Base-by-base conservation (phyloP, 1,284 basidiomycete species). In the Sphagnurus paluster region DNA sequence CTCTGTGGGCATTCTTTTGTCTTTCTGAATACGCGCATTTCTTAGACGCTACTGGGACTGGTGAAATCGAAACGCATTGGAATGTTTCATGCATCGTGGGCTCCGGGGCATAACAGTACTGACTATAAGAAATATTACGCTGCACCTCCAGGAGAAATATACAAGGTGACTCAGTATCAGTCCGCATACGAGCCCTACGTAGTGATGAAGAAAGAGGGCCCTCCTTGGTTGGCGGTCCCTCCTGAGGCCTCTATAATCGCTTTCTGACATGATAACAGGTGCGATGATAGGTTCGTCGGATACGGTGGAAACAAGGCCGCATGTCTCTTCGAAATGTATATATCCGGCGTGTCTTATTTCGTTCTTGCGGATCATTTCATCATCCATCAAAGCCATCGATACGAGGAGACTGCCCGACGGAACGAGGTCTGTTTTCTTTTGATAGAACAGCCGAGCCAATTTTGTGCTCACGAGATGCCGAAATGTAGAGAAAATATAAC, bases 271-370 rank as follows among this genome's bases (percentile, higher is more conserved):
- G 30, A 24, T 6, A 7, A 24, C 46, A 74, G 71, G 87, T 93
- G 90, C 58, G 90, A 93, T 58, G 90, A 92, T 60, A 79, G 90
- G n/a, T 93, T 93, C 58, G 77, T 90, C 38, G 90, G 90, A 1
- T 93, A 93, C 61, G 90, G 90, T 4, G 75, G 72, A 1, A 77
- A 77, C 60, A 77, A 77, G 52, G 75, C 75, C 8, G 74, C 75
- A 3, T 76, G 75, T 49, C 65, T 75, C 17, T 76, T 73, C 52
- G 75, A 75, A 56, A 75, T 76, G 74, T 76, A 75, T 55, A 61
- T 76, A 2, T 70, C 74, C 11, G 75, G 75, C 2, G 77, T 90
- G 34, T 82, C 83, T 8, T 91, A 83, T 64, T 89, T 84, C 61
- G 87, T 93, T 26, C 75, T 93, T 14, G 72, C 85, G 4, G 89